Base-by-base conservation (phyloP, 1,284 basidiomycete species). In the Trametes pubescens region DNA sequence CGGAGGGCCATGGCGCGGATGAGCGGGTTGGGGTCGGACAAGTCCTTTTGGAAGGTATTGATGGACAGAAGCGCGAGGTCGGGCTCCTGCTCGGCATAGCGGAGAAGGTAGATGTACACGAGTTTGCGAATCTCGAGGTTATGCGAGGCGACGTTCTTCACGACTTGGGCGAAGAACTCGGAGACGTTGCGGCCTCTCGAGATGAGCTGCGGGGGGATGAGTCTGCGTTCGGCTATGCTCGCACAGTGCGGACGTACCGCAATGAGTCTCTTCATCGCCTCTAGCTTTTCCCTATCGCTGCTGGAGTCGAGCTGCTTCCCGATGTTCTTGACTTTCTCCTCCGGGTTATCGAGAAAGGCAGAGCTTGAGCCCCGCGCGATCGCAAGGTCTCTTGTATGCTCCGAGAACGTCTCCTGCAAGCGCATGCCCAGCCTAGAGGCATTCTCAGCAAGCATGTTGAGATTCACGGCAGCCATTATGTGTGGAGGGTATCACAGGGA, bases 11-110 rank as follows among this genome's bases (percentile, higher is more conserved):
- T 98, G 13, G 94, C 93, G 34, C 94, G 87, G 62, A 96, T 96
- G 70, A 99, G 87, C 0, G 98, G 97, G 65, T 92, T 98, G 9
- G 90, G 82, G 73, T 99, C 97, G 1, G 91, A 89, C 21, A 99
- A 83, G 79, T 99, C 98, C 76, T 96, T 95, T 78, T 99, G 98
- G 75, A 99, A 99, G 11, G 97, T 98, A 80, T 99, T 99, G 83
- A 99, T 98, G 7, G 96, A 97, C 26, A 99, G 84, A 40, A 99
- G 81, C 0, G 98, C 93, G 57, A 99, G 88, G 78, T 99, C 98
- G 9, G 97, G 96, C 73, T 96, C 95, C 54, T 90, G 88, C 53
- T 93, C 89, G 49, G 97, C 96, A 78, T 98, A 97, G 66, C 95
- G 90, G 44, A 99, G 82, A 65, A 99, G 90, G 79, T 97, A 98